Base-by-base conservation (phyloP, 2,329 filamentous ascomycete species). In the Cytospora schulzeri region DNA sequence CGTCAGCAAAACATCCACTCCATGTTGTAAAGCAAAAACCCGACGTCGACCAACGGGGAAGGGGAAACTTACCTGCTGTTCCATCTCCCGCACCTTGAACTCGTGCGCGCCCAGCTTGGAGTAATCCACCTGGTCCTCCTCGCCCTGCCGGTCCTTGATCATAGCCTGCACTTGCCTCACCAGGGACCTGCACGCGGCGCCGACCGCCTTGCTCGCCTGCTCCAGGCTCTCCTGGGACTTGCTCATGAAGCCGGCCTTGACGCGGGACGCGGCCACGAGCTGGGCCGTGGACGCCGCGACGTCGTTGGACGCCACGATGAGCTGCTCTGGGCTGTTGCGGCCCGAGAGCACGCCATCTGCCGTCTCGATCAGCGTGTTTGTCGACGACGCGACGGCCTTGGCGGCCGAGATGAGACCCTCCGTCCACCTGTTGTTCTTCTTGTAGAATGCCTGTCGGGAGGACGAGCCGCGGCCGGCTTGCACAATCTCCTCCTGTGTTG, bases 371-470 rank as follows among this genome's bases (percentile, higher is more conserved):
- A 99, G 86, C 51, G 90, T 95, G 79, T 97, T 98, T 14, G 95
- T 99, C 19, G 93, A 96, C 1, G 86, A 85, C 3, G 95, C 95
- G 22, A 99, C 95, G 0, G 95, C 95, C 80, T 99, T 99, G 69
- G 95, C 94, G 0, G 95, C 95, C 45, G 92, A 97, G 74, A 99
- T 97, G 66, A 99, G 87, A 56, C 95, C 95, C 74, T 99, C 95
- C 0, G 95, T 99, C 95, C 95, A 99, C 60, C 95, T 88, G 80
- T 98, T 99, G 85, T 99, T 97, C 83, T 98, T 98, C 85, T 98
- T 98, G 88, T 99, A 99, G 78, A 99, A 99, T 28, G 93, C 93
- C 2, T 93, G 96, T 64, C 89, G 87, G 53, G 92, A 96, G 59
- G 91, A 92, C 29, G 89, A 91, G 41, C 95, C 95, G 24, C 91